Evolutionary conservation across 2,329 filamentous ascomycete species (phyloP), one percentile per base, ranked within the genome.

Genomic region (Sporothrix schenckii): DNA sequence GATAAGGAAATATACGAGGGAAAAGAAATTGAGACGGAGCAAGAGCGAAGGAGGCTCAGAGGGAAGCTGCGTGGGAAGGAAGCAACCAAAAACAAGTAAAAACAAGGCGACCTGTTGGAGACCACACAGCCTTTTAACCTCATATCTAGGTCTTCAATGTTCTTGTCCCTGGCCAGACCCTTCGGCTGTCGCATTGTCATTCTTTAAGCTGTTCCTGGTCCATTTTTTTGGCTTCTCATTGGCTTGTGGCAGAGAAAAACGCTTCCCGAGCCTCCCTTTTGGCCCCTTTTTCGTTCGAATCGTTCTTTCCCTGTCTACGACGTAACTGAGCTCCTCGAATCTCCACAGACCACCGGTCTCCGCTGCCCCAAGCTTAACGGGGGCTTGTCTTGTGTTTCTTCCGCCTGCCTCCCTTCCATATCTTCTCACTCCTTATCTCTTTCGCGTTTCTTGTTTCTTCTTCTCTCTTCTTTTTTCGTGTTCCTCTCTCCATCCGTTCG

Each of bases 71-170:
- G 44, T 34, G 61, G 30, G 61, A 50, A 63, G 44, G 24, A 24
- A 21, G 66, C 54, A 30, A 21, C 41, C 9, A 27, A 24, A 70
- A 72, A 71, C 68, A 74, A 54, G 70, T 69, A 73, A 67, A 67
- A 72, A 70, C 70, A 74, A 56, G 69, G 52, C 52, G 69, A 53
- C 56, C 71, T 72, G 60, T 69, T 56, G 72, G 70, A 58, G 47
- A 52, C 44, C 14, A 49, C 41, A 47, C 24, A 30, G 41, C 24
- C 66, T 13, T 30, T 27, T 19, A 16, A 44, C 39, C 39, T 63
- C 39, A 24, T 3, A 47, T 24, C 39, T 27, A n/a, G 5, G 7
- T 65, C 27, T 50, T 49, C 61, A 34, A 49, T 27, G 63, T 39
- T 66, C 63, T 52, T 58, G 49, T 52, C 39, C 44, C 14, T 67